Evolutionary conservation across 2,329 filamentous ascomycete species (phyloP).

Genomic region (Diaporthe citriasiana): DNA sequence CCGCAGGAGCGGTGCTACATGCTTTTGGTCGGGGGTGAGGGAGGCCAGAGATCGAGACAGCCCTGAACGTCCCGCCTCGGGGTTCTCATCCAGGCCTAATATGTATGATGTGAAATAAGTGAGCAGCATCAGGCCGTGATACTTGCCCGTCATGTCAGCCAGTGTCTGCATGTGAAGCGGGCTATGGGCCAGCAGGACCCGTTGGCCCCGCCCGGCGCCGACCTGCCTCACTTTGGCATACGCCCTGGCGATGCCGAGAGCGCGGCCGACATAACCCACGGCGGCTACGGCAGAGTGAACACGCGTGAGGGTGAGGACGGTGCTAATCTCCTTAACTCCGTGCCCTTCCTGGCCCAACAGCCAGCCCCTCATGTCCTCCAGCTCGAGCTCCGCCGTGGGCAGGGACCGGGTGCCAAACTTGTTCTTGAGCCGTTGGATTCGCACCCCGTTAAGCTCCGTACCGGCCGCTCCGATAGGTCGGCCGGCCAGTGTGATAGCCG

Average conservation of each 20-base stretch:
- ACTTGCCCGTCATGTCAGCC: conserved; percentile 68
- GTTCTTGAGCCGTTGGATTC: conserved; percentile 78
- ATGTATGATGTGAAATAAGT: conserved; percentile 67
- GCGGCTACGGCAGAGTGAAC: conserved; percentile 69
- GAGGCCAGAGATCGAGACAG: conserved; percentile 43
- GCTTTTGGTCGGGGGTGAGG: conserved; percentile 53
- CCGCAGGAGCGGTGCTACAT: conserved; percentile 63
- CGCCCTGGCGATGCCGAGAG: conserved; percentile 68
- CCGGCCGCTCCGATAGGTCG: conserved; percentile 43
- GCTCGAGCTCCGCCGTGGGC: conserved; percentile 80
- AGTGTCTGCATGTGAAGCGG: conserved; percentile 71
- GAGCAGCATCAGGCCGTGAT: conserved; percentile 70
- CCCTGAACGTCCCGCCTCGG: conserved; percentile 44
- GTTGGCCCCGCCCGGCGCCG: conserved; percentile 58
- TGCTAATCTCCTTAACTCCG: conserved; percentile 77
- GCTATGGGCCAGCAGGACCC: conserved; percentile 64
- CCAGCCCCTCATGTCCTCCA: conserved; percentile 73
- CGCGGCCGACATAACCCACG: conserved; percentile 67
- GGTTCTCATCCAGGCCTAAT: conserved; percentile 65
- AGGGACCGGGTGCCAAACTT: conserved; percentile 79
- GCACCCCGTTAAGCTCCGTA: conserved; percentile 74
- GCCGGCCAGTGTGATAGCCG: conserved; percentile 42
- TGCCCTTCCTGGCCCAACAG: conserved; percentile 76
- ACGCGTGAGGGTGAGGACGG: conserved; percentile 77
- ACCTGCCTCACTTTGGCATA: conserved; percentile 71